Percentiles rank a stretch among this genome's conserved stretches.
Evolutionary conservation across 139 green algal genomes (phyloP).

Genomic region (Micractinium sp.): DNA sequence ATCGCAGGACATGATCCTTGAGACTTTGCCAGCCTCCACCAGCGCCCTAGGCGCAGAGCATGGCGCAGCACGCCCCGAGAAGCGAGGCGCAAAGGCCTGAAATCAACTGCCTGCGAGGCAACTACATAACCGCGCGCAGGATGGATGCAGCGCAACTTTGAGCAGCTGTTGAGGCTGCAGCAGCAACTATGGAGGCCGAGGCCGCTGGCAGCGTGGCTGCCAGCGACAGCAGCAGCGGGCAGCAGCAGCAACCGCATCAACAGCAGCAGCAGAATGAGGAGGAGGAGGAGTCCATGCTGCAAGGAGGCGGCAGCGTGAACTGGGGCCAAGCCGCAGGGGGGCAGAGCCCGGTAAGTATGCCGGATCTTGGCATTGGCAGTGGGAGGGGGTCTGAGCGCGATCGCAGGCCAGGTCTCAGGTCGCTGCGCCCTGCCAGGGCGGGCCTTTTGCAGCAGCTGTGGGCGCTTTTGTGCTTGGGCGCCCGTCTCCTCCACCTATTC

Average conservation of each 20-base stretch:
- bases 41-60: no score
- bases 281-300: background rate
- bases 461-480: background rate
- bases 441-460: background rate
- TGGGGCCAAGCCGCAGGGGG: conserved; percentile 13
- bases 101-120: no score
- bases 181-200: background rate
- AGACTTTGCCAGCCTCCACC: no score
- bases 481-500: background rate
- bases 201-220: conserved; percentile 16
- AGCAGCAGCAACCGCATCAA: background rate
- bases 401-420: background rate
- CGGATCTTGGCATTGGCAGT: background rate
- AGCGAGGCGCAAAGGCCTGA: no score
- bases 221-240: background rate
- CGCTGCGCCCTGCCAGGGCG: background rate
- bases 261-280: background rate
- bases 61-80: no score
- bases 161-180: no score
- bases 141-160: no score
- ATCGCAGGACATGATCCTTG: no score
- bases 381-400: background rate
- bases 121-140: no score
- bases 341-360: background rate
- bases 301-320: conserved; percentile 19